Base-by-base conservation (phyloP, 352 stramenopile genomes). In the Phytophthora brassicae region DNA sequence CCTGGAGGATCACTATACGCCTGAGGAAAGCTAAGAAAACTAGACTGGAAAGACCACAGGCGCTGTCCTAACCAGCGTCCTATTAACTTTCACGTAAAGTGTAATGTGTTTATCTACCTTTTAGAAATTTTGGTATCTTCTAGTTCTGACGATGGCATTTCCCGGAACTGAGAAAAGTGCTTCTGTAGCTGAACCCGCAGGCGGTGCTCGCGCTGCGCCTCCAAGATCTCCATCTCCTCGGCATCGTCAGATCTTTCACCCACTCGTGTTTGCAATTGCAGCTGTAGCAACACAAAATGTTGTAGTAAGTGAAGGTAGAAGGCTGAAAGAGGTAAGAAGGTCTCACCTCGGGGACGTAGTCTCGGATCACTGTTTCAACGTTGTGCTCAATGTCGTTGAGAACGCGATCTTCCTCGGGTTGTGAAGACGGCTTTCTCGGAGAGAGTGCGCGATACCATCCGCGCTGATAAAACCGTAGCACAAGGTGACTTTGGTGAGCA, bases 1-100 rank as follows among this genome's bases (percentile, higher is more conserved):
- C 64, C 74, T 92, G 4, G 86, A 95, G 35, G 84, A 92, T 38
- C 67, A 93, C 66, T 83, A 87, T 41, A 74, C 67, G 12, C 76
- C 74, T 5, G 81, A 90, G 11, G 81, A 90, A 44, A 85, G 57
- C 64, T 88, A 58, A 55, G 38, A 24, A 60, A 69, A 55, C 8
- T 39, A 38, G 45, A 35, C 31, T 26, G 24, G 38, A n/a, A 26
- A 22, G 26, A n/a, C n/a, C n/a, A n/a, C n/a, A n/a, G n/a, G n/a
- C n/a, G n/a, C n/a, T n/a, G n/a, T n/a, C n/a, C n/a, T n/a, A n/a
- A n/a, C 36, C 19, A 28, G 8, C 16, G 39, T 22, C 22, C 33
- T 56, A 66, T 63, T 62, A 63, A 65, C n/a, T 63, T 64, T 69
- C 54, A 66, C 41, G 46, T 60, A 55, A 38, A 63, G 56, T 53